Conservation (phyloP, 257 asterid genomes). For the Lantana camara region DNA sequence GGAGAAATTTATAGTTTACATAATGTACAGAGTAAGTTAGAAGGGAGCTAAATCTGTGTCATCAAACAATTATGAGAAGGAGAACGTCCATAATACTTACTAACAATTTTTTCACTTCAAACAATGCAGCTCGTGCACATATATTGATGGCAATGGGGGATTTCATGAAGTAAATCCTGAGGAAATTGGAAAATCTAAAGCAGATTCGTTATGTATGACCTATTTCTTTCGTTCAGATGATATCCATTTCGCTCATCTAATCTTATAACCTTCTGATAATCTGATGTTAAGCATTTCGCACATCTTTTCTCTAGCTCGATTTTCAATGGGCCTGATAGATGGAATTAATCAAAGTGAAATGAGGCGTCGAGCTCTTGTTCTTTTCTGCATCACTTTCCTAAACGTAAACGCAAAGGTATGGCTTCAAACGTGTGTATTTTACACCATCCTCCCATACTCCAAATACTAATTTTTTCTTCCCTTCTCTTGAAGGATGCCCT, state of each 20-base stretch:
- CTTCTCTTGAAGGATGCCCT: slow-evolving; percentile 69
- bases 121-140: slow-evolving; percentile 67
- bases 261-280: slow-evolving; percentile 20
- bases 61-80: slow-evolving; percentile 10
- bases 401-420: slow-evolving; percentile 73
- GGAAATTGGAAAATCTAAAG: slow-evolving; percentile 62
- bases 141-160: slow-evolving; percentile 57
- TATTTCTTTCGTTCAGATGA: slow-evolving; percentile 13
- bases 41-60: neutral
- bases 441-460: neutral
- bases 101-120: slow-evolving; percentile 22
- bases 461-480: slow-evolving; percentile 28
- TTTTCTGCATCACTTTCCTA: slow-evolving; percentile 75
- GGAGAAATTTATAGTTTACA: neutral
- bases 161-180: slow-evolving; percentile 55
- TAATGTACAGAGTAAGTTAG: neutral
- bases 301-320: slow-evolving; percentile 53
- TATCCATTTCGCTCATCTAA: slow-evolving; percentile 14
- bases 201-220: slow-evolving; percentile 74
- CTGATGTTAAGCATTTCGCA: slow-evolving; percentile 14
- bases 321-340: slow-evolving; percentile 68
- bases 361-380: slow-evolving; percentile 84
- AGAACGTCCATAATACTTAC: slow-evolving; percentile 1
- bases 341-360: slow-evolving; percentile 82
- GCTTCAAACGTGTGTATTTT: neutral